Conservation (phyloP, 805 yeast species). For the Candida khao-thaluensis region DNA sequence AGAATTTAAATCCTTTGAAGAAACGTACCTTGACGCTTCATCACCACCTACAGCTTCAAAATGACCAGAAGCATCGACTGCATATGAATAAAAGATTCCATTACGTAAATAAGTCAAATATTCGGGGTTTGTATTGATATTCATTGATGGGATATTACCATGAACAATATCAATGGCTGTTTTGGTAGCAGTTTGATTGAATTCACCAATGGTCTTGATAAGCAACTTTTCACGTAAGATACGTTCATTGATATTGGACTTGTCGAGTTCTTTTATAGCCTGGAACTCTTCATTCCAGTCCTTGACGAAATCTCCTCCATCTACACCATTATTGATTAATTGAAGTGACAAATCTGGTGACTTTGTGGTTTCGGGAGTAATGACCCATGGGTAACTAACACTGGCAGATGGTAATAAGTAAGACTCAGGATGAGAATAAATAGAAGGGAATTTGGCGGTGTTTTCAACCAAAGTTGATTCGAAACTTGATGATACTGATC, state of each 20-base stretch:
- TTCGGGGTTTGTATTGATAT: slow-evolving; percentile 66
- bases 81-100: slow-evolving; percentile 84
- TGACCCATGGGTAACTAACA: slow-evolving; percentile 77
- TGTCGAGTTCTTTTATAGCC: slow-evolving; percentile 70
- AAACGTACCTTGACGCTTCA: slow-evolving; percentile 80
- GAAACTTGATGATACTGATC: slow-evolving; percentile 65
- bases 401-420: slow-evolving; percentile 61
- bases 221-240: slow-evolving; percentile 73
- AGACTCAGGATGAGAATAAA: slow-evolving; percentile 49
- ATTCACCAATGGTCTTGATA: slow-evolving; percentile 70
- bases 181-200: slow-evolving; percentile 68
- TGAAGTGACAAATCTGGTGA: slow-evolving; percentile 65
- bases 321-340: slow-evolving; percentile 54
- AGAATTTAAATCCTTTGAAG: slow-evolving; percentile 74
- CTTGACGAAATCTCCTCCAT: slow-evolving; percentile 55
- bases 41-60: slow-evolving; percentile 72
- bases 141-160: slow-evolving; percentile 75
- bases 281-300: slow-evolving; percentile 95
- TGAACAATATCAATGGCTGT: slow-evolving; percentile 77
- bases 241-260: slow-evolving; percentile 58
- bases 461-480: slow-evolving; percentile 51
- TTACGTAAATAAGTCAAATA: slow-evolving; percentile 72
- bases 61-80: slow-evolving; percentile 60
- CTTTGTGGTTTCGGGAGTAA: slow-evolving; percentile 23
- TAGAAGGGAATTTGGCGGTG: slow-evolving; percentile 41